These are phyloP conservation scores for Daedalea quercina DNA, from an alignment of 768 basidiomycete genomes.

Conservation along the genomic window DNA sequence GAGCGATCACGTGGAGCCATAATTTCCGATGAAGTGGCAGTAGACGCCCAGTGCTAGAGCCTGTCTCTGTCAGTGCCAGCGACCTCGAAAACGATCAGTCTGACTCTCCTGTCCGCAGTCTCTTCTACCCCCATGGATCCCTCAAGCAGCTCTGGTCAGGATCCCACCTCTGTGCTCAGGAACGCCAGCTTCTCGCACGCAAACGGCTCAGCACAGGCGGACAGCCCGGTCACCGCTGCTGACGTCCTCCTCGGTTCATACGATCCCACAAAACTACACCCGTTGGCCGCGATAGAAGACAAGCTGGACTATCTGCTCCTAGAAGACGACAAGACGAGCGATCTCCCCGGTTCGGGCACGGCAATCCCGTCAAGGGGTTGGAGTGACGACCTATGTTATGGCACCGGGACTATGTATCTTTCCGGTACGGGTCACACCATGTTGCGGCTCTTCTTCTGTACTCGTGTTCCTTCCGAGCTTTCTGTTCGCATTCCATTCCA, in stretches of 20 bases:
- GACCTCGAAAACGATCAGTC: too few relatives aligned
- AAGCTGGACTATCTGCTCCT: constrained; percentile 93
- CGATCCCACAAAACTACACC: constrained; percentile 91
- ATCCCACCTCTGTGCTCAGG: constrained; percentile 17
- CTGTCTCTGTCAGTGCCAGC: too few relatives aligned
- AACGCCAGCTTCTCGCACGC: constrained; percentile 18
- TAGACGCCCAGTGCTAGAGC: too few relatives aligned
- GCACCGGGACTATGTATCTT: constrained; percentile 98
- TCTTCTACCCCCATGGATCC: not conserved
- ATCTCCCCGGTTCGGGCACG: constrained; percentile 83
- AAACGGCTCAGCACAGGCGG: constrained; percentile 7
- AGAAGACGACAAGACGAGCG: constrained; percentile 93
- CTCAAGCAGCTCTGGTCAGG: constrained; percentile 5
- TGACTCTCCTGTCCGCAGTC: not conserved
- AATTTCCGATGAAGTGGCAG: too few relatives aligned
- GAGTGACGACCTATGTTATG: constrained; percentile 99
- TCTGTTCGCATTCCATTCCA: constrained; percentile 47
- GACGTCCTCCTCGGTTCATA: constrained; percentile 84
- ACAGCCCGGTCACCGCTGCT: constrained; percentile 56
- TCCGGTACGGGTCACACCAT: constrained; percentile 74
- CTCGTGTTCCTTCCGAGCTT: not conserved
- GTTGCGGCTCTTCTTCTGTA: constrained; percentile 7
- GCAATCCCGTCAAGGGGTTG: constrained; percentile 94
- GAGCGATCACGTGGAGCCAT: too few relatives aligned
- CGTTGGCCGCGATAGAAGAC: constrained; percentile 86